Conservation (phyloP, 2,329 filamentous ascomycete species). For the Plectosphaerella sp. region DNA sequence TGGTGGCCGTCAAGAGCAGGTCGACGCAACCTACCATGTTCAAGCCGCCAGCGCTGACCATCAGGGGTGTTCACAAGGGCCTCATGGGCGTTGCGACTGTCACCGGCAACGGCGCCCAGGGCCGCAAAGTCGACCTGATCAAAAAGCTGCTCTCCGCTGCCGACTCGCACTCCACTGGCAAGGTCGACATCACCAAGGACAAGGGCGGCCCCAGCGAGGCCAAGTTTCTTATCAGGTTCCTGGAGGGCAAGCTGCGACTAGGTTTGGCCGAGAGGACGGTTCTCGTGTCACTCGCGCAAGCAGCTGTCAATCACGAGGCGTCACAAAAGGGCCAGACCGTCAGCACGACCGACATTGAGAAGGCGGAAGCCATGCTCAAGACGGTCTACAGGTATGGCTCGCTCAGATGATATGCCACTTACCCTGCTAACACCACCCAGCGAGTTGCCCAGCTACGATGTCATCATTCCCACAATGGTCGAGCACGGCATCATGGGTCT, state of each 20-base stretch:
- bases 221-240: conserved; percentile 86
- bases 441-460: conserved; percentile 90
- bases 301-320: conserved; percentile 78
- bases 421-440: conserved; percentile 44
- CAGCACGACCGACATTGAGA: conserved; percentile 70
- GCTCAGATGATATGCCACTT: background rate
- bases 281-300: conserved; percentile 83
- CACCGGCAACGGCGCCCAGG: conserved; percentile 81
- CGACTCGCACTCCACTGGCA: conserved; percentile 67
- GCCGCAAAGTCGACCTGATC: conserved; percentile 87
- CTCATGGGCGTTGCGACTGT: conserved; percentile 85
- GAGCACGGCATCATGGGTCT: conserved; percentile 81
- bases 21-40: conserved; percentile 98
- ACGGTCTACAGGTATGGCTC: conserved; percentile 72
- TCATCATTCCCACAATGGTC: conserved; percentile 86
- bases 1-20: conserved; percentile 93
- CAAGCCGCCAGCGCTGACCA: conserved; percentile 86
- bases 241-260: conserved; percentile 90
- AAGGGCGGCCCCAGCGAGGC: conserved; percentile 93
- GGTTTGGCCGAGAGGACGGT: conserved; percentile 91
- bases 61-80: conserved; percentile 81
- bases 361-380: conserved; percentile 83
- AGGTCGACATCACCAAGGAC: conserved; percentile 85
- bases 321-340: conserved; percentile 66
- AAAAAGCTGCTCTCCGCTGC: conserved; percentile 94